phyloP scores from a whole-genome alignment of 2,329 filamentous ascomycete species.

The Aureobasidium sp. region DNA sequence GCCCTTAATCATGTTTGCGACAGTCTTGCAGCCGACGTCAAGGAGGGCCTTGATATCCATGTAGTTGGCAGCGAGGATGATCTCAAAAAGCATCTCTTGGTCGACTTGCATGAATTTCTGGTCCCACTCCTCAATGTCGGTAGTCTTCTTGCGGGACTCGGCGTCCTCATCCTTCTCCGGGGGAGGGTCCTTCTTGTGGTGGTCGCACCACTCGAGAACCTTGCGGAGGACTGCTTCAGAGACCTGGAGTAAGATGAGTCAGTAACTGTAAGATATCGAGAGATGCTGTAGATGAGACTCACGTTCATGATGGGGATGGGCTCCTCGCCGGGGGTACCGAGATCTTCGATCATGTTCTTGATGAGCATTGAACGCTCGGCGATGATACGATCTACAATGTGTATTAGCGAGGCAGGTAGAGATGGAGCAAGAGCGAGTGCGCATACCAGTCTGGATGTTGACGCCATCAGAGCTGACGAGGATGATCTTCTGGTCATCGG shows the following conservation, averaged over 20 bases:
- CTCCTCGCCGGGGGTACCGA: conserved; percentile 58
- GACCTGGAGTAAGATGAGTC: conserved; percentile 42
- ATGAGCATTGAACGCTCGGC: conserved; percentile 90
- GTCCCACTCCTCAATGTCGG: conserved; percentile 99
- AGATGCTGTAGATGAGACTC: conserved; percentile 21
- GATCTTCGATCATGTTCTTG: conserved; percentile 96
- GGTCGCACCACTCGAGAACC: conserved; percentile 96
- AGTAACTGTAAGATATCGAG: background rate
- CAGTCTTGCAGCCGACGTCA: conserved; percentile 97
- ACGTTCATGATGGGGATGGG: conserved; percentile 81
- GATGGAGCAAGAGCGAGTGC: conserved; percentile 15
- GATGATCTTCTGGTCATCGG: conserved; percentile 32
- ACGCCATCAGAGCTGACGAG: conserved; percentile 41
- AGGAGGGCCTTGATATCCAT: conserved; percentile 97
- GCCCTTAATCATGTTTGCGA: conserved; percentile 99
- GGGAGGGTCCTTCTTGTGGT: conserved; percentile 86
- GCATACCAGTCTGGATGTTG: conserved; percentile 35
- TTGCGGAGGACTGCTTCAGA: conserved; percentile 91
- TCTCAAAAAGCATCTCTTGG: conserved; percentile 99
- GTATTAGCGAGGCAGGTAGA: conserved; percentile 17
- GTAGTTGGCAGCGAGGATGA: conserved; percentile 96
- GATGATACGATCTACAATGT: conserved; percentile 61
- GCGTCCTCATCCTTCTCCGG: conserved; percentile 78
- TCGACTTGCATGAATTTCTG: conserved; percentile 99
- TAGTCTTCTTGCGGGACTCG: conserved; percentile 94